A percentile compares a stretch with the other conserved stretches of the same genome.
Conservation (phyloP, 805 yeast genomes). For the Kazachstania viticola region DNA sequence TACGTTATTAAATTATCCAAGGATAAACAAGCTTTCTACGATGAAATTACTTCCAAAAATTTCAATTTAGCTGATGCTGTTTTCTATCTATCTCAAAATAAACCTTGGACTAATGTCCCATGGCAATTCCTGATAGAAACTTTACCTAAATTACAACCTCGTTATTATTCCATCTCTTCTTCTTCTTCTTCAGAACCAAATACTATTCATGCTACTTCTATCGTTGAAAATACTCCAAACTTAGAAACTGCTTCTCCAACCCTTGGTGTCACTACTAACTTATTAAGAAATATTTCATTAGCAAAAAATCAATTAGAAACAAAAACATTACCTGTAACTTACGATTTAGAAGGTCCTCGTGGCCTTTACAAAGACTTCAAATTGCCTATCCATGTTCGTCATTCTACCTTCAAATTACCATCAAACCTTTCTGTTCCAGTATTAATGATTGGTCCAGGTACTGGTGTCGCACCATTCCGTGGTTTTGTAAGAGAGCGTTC, state of each 20-base stretch:
- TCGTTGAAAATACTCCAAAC: slow-evolving; percentile 56
- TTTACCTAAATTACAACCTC: slow-evolving; percentile 74
- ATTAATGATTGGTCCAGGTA: slow-evolving; percentile 94
- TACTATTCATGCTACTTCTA: slow-evolving; percentile 76
- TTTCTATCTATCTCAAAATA: slow-evolving; percentile 45
- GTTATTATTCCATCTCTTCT: slow-evolving; percentile 93
- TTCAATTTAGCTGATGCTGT: slow-evolving; percentile 71
- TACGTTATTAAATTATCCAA: slow-evolving; percentile 38
- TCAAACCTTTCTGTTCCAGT: slow-evolving; percentile 72
- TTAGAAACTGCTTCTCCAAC: slow-evolving; percentile 20
- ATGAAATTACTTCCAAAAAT: slow-evolving; percentile 46
- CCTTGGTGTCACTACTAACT: slow-evolving; percentile 82
- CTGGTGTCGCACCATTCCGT: slow-evolving; percentile 97
- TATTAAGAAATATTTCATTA: slow-evolving; percentile 60
- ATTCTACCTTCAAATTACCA: slow-evolving; percentile 90
- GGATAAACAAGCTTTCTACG: slow-evolving; percentile 59
- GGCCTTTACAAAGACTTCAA: slow-evolving; percentile 34
- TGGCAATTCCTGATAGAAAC: slow-evolving; percentile 76
- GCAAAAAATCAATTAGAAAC: slow-evolving; percentile 37
- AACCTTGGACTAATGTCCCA: slow-evolving; percentile 68
- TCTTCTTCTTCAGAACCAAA: slow-evolving; percentile 70
- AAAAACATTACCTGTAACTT: slow-evolving; percentile 35
- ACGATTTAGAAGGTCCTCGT: slow-evolving; percentile 81
- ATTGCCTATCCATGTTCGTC: slow-evolving; percentile 85
- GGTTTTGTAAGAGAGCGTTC: slow-evolving; percentile 87